Conservation (phyloP, 352 stramenopile genomes). For the Aphanomyces invadans region DNA sequence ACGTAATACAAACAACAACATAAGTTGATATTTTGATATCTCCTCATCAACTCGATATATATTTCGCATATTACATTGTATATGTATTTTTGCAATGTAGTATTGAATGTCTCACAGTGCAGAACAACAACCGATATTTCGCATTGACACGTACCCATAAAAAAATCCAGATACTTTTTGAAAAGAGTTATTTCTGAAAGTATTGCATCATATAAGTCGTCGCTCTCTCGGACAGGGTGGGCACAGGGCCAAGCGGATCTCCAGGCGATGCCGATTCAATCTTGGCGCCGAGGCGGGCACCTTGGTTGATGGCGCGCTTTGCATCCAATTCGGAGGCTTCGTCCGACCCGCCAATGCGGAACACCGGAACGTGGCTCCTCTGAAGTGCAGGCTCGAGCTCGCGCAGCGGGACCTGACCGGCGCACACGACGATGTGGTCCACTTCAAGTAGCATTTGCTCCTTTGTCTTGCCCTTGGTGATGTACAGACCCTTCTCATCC, state of each 20-base stretch:
- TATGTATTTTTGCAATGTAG: no score
- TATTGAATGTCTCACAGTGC: no score
- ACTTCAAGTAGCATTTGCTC: conserved; percentile 83
- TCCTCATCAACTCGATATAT: no score
- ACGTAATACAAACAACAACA: no score
- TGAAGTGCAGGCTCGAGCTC: conserved; percentile 81
- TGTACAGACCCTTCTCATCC: conserved; percentile 90
- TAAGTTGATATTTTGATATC: no score
- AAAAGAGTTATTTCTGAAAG: conserved; percentile 16
- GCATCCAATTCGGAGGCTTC: conserved; percentile 93
- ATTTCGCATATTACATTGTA: no score
- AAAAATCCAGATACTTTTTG: no score
- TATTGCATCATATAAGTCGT: not conserved
- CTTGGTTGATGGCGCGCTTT: conserved; percentile 97
- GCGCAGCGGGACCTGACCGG: conserved; percentile 88
- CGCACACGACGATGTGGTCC: conserved; percentile 95
- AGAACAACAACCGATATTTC: not conserved
- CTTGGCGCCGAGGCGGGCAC: conserved; percentile 72
- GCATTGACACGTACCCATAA: no score
- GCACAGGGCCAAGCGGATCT: conserved; percentile 38
- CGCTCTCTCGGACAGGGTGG: conserved; percentile 24
- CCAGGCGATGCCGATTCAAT: conserved; percentile 78
- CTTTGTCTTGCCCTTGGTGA: conserved; percentile 63
- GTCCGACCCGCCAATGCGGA: conserved; percentile 93
- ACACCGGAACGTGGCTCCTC: conserved; percentile 74